phyloP scores from a whole-genome alignment of 345 rosid species.

The Syzygium grande region DNA sequence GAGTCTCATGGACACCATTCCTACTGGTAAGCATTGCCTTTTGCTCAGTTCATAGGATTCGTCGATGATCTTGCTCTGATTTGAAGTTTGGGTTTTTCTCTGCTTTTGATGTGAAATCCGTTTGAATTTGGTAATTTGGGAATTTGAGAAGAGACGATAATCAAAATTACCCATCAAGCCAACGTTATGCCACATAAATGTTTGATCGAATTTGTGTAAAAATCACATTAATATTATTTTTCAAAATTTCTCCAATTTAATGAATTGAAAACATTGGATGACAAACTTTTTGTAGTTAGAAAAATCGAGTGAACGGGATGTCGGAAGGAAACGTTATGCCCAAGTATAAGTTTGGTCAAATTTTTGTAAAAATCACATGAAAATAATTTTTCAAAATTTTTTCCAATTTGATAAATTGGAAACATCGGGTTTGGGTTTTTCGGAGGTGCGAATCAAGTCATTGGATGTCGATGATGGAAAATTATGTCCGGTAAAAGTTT shows the following conservation, averaged over 20 bases:
- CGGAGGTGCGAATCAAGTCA: neutral
- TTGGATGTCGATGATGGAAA: neutral
- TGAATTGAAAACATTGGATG: neutral
- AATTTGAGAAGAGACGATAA: neutral
- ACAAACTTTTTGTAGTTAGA: neutral
- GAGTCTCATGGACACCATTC: neutral
- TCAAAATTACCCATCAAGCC: neutral
- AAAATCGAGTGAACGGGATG: neutral
- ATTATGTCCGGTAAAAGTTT: neutral
- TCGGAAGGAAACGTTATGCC: neutral
- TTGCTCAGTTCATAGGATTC: neutral
- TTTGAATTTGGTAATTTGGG: neutral
- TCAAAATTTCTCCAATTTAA: too few relatives aligned
- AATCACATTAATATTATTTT: too few relatives aligned
- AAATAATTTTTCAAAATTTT: neutral
- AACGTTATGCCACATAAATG: too few relatives aligned
- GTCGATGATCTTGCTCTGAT: neutral
- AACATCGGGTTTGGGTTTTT: neutral
- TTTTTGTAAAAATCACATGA: neutral
- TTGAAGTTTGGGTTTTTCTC: neutral
- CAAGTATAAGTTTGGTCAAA: neutral
- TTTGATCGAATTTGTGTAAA: too few relatives aligned
- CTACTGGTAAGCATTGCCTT: neutral
- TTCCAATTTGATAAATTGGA: neutral
- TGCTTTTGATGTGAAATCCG: neutral